A percentile compares a stretch with the other conserved stretches of the same genome.
Conservation (phyloP, 805 yeast genomes). For the Schwanniomyces pseudopolymorphus region DNA sequence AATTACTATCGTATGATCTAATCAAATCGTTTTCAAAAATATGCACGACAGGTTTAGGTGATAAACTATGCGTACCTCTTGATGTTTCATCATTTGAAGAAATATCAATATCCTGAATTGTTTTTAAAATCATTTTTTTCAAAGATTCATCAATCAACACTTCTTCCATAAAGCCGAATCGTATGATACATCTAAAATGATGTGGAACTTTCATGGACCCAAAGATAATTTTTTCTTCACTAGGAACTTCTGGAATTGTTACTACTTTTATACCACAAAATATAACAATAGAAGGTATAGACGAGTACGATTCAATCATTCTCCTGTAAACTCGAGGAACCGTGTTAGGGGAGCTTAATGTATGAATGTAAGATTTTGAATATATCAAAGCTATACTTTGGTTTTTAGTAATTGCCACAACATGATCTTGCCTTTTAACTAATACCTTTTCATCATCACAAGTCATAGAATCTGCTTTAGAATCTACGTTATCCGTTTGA, state of each 20-base stretch:
- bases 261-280: slow-evolving; percentile 44
- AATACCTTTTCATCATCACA: slow-evolving; percentile 1
- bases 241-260: slow-evolving; percentile 41
- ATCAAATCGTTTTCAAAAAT: slow-evolving; percentile 29
- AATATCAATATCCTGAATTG: slow-evolving; percentile 6
- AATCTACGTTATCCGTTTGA: neutral
- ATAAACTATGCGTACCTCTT: slow-evolving; percentile 9
- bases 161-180: slow-evolving; percentile 53
- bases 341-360: slow-evolving; percentile 42
- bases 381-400: slow-evolving; percentile 45
- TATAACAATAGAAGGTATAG: slow-evolving; percentile 44
- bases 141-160: slow-evolving; percentile 19
- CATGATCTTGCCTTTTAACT: slow-evolving; percentile 21
- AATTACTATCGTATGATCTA: slow-evolving; percentile 19
- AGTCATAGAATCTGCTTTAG: neutral
- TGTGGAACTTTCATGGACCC: slow-evolving; percentile 43
- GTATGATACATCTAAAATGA: slow-evolving; percentile 47
- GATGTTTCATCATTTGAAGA: neutral
- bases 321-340: slow-evolving; percentile 43
- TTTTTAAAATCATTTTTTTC: slow-evolving; percentile 17
- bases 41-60: slow-evolving; percentile 21
- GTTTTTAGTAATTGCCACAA: slow-evolving; percentile 16
- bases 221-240: slow-evolving; percentile 39
- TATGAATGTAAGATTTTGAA: slow-evolving; percentile 34
- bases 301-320: slow-evolving; percentile 39